Evolutionary conservation across 495 filamentous ascomycete species (phyloP), one percentile per base, ranked within the genome.

Genomic region (Penicillium pulvis): DNA sequence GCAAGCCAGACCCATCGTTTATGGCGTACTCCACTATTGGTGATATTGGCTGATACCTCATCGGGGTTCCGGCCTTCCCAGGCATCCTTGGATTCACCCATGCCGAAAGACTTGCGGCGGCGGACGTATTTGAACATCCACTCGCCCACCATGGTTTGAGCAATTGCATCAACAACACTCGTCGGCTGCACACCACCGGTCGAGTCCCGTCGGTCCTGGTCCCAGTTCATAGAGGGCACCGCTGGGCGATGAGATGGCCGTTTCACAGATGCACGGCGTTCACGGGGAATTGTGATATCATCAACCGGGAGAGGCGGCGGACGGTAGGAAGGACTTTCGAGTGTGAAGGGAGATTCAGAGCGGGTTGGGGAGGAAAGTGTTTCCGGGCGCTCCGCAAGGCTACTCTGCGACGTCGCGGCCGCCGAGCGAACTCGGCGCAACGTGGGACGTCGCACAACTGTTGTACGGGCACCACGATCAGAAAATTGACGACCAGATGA

Each of bases 51-150:
- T 3, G 82, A 79, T 43, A 81, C 76, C 64, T 83, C 82, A 55
- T 79, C 77, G 1, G 74, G 62, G 46, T 75, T 75, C 54, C 69
- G 68, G 8, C 73, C 75, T 52, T 87, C 86, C 68, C 79, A 81
- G 51, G 79, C 84, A 61, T 85, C 86, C 31, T 83, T 81, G 33
- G 79, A 76, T 54, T 98, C 93, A 5, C 84, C 75, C 44, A 95
- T 86, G 23, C 71, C 71, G 36, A 98, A 98, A 2, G 94, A 94
- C 72, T 90, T 97, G 60, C 94, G 84, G 69, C 92, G 85, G 42
- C 94, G 85, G 42, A 98, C 90, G 68, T 98, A 98, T 68, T 98
- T 98, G 83, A 88, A 98, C 94, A 98, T 98, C 94, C 94, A 98
- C 67, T 98, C 94, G 33, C 94, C 94, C 46, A 98, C 91, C 94